Evolutionary conservation across 2,329 filamentous ascomycete genomes (phyloP), one percentile per base, ranked within the genome.

Genomic region (Drechslera avenae): DNA sequence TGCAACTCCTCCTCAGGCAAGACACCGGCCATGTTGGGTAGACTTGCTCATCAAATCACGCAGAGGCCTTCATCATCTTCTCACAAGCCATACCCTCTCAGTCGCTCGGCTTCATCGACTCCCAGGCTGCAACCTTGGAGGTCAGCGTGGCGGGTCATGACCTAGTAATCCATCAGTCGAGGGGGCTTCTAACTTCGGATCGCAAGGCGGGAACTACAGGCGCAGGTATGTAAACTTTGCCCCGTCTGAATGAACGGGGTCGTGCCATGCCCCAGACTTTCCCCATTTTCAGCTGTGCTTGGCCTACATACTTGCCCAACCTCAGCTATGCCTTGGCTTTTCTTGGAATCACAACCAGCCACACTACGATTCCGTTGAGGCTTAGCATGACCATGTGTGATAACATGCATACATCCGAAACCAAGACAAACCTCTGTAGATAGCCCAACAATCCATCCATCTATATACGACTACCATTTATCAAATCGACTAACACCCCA

Each of bases 41-140:
- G 14, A 26, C 9, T 39, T 46, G 51, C 56, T 64, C 50, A 62
- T 56, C 54, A 47, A 42, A 42, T 52, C 46, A 39, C 40, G 48
- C 46, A 96, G 93, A 97, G 77, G 90, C 90, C 4, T 97, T 96
- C 68, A 76, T 92, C 31, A 81, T 97, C 47, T 97, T 96, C 78
- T 87, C 90, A 35, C 86, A 88, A 68, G 76, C 84, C 14, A 83
- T 90, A 19, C 86, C 88, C 0, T 88, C 88, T 10, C 85, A 61
- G 52, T 66, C 62, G 13, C 61, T 97, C 8, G 94, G 93, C 67
- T 94, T 97, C 74, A 77, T 97, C 57, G 87, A 96, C 71, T 78
- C 88, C 13, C 85, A 83, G 57, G 85, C 89, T 8, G 71, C 81
- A 1, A 74, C 77, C 2, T 72, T 97, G 30, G 83, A 90, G 10